phyloP scores from a whole-genome alignment of 2,329 filamentous ascomycete genomes.

The Cladosporium colombiae region DNA sequence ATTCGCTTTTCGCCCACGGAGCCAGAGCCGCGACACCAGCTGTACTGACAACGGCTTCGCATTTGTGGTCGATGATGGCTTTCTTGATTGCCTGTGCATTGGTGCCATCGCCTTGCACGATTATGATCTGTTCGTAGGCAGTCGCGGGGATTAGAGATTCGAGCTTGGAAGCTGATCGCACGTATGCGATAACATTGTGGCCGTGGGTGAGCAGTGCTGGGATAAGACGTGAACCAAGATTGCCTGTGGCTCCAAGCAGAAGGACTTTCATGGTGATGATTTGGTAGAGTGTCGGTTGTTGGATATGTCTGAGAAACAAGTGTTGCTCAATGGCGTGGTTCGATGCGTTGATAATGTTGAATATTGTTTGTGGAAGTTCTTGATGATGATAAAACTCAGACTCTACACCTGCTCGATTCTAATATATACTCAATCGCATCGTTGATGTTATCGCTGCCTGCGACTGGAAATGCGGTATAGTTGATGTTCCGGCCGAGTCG shows the following conservation, averaged over 20 bases:
- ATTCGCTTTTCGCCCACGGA: constrained; percentile 41
- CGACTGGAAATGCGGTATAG: neutral
- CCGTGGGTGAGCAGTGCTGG: constrained; percentile 36
- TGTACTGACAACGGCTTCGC: constrained; percentile 45
- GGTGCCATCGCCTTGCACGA: constrained; percentile 44
- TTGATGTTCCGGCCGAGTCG: constrained; percentile 2
- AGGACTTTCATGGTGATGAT: constrained; percentile 23
- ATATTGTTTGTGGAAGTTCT: neutral
- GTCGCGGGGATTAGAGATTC: constrained; percentile 38
- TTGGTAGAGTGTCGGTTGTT: neutral
- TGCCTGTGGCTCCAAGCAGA: constrained; percentile 27
- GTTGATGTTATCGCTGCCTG: neutral
- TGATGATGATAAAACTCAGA: neutral
- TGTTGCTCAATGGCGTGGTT: neutral
- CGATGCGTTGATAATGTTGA: neutral
- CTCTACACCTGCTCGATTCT: neutral
- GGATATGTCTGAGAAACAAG: neutral
- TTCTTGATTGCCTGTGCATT: constrained; percentile 38
- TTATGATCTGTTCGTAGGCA: constrained; percentile 35
- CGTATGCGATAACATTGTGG: constrained; percentile 43
- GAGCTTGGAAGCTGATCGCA: constrained; percentile 44
- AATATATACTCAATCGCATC: neutral
- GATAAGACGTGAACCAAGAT: constrained; percentile 25
- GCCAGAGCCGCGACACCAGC: constrained; percentile 43
- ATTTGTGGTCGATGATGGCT: constrained; percentile 40